Evolutionary conservation across 1,139 yeast species (phyloP), one percentile per base, ranked within the genome.

Genomic region (Sugiyamaella castrensis): DNA sequence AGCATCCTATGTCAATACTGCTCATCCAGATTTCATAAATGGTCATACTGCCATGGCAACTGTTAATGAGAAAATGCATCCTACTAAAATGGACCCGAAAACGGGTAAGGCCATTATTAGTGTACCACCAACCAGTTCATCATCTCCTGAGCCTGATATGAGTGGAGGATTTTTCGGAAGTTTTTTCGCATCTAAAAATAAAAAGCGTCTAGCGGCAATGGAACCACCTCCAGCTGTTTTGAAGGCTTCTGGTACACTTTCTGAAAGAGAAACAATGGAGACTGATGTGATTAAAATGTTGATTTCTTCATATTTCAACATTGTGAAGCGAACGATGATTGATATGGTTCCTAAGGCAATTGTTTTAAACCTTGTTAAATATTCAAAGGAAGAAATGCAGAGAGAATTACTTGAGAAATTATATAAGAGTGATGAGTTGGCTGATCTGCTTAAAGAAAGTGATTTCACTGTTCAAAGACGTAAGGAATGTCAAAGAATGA

Each of bases 191-290:
- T 81, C 94, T 8, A 88, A 89, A 70, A 91, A 89, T 70, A 92
- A 91, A 71, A 91, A 91, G 79, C 83, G 95, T 70, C 77, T 91
- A 63, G 97, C 94, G 40, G 84, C 91, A 29, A 87, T 92, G 95
- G 98, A 92, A 69, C 91, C 96, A 1, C 98, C 98, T 43, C 98
- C 98, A 38, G 82, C 95, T 35, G 91, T 89, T 11, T 80, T 92
- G 66, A 86, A 92, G 68, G 98, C 98, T 6, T 82, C 95, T 24
- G 98, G 98, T 38, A 82, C 87, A 51, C 84, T 92, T 87, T 81
- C 95, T 24, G 98, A 92, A 67, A 83, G 97, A 61, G 98, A 92
- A 71, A 81, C 91, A 32, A 85, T 87, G 81, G 98, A 92, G 70
- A 92, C 98, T 0, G 98, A 92, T 65, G 98, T 92, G 37, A 92